Conservation (phyloP, 2,329 filamentous ascomycete genomes). For the Huntiella savannae region DNA sequence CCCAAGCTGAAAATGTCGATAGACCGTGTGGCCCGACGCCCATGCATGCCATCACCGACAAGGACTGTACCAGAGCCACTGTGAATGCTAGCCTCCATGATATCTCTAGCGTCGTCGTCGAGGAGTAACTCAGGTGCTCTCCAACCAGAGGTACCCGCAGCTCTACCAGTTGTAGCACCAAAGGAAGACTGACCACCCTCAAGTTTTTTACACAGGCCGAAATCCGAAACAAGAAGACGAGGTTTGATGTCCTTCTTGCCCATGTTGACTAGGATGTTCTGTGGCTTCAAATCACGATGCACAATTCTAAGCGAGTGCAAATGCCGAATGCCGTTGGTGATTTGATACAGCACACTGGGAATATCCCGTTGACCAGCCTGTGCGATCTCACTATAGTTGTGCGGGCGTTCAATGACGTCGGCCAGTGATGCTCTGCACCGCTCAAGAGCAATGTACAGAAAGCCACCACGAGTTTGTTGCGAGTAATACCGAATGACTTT, state of each 20-base stretch:
- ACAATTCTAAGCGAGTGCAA: slow-evolving; percentile 86
- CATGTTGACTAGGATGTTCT: slow-evolving; percentile 81
- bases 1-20: slow-evolving; percentile 97
- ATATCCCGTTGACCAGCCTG: slow-evolving; percentile 56
- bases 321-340: slow-evolving; percentile 74
- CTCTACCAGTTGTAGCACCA: slow-evolving; percentile 81
- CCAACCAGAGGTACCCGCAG: slow-evolving; percentile 88
- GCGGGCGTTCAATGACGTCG: slow-evolving; percentile 67
- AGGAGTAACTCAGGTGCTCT: slow-evolving; percentile 84
- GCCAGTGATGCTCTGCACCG: slow-evolving; percentile 85
- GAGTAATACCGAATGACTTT: slow-evolving; percentile 87
- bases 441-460: slow-evolving; percentile 91
- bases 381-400: slow-evolving; percentile 48
- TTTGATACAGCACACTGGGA: slow-evolving; percentile 66
- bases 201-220: slow-evolving; percentile 91
- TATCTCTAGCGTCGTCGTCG: slow-evolving; percentile 44
- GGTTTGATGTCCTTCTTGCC: slow-evolving; percentile 50
- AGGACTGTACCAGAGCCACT: slow-evolving; percentile 42
- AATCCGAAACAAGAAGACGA: slow-evolving; percentile 89
- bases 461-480: slow-evolving; percentile 71
- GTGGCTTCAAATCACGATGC: slow-evolving; percentile 89
- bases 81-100: slow-evolving; percentile 11
- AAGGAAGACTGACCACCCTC: slow-evolving; percentile 90
- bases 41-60: slow-evolving; percentile 22
- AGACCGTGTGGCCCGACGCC: slow-evolving; percentile 71